Conservation (phyloP, 2,329 filamentous ascomycete genomes). For the Venturia pyrina region DNA sequence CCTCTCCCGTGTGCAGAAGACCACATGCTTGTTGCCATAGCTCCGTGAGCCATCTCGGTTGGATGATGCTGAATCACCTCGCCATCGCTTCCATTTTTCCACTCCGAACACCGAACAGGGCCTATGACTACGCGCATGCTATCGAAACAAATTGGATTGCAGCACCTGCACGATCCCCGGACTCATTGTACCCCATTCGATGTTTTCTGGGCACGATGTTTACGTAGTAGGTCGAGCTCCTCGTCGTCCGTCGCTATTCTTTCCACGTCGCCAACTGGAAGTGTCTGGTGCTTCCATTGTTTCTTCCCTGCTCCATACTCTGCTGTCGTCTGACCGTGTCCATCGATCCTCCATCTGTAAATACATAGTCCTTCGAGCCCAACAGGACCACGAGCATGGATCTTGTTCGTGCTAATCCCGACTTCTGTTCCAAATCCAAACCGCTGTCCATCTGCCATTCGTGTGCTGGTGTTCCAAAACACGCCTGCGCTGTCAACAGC, state of each 20-base stretch:
- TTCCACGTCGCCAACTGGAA: conserved; percentile 22
- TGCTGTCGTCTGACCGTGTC: conserved; percentile 69
- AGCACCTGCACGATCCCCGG: background rate
- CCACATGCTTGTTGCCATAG: background rate
- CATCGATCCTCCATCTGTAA: conserved; percentile 89
- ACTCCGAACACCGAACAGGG: no score
- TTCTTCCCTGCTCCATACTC: conserved; percentile 54
- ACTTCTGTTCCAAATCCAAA: conserved; percentile 98
- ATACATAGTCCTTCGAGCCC: conserved; percentile 92
- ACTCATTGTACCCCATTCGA: background rate
- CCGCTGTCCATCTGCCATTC: conserved; percentile 92
- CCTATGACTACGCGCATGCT: background rate
- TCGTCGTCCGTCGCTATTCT: conserved; percentile 6
- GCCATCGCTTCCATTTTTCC: background rate
- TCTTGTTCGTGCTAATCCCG: conserved; percentile 97
- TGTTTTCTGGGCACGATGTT: conserved; percentile 5
- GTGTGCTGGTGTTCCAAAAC: conserved; percentile 93
- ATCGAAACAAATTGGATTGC: background rate
- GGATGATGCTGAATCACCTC: background rate
- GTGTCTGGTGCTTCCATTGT: conserved; percentile 45
- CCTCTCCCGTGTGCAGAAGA: background rate
- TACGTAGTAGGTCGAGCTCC: conserved; percentile 9
- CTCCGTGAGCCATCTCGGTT: background rate
- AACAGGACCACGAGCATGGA: conserved; percentile 86
- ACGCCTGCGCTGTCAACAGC: conserved; percentile 82